Conservation (phyloP, 2,329 filamentous ascomycete genomes). For the Aspergillus sp. region DNA sequence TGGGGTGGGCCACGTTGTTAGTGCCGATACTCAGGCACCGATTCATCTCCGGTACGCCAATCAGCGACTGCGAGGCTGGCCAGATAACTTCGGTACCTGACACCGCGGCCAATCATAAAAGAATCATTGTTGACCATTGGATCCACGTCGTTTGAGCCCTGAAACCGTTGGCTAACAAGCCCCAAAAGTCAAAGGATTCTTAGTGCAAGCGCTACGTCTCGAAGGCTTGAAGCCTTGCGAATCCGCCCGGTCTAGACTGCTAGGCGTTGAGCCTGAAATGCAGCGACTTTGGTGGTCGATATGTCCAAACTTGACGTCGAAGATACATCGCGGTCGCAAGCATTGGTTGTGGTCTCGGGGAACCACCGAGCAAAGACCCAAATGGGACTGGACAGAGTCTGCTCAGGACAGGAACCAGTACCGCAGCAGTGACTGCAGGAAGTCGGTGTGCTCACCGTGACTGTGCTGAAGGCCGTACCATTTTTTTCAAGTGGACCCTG, state of each 20-base stretch:
- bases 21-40: conserved; percentile 7
- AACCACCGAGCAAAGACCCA: neutral
- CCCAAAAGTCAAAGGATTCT: neutral
- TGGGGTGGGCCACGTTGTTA: conserved; percentile 3
- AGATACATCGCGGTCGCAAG: neutral
- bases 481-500: neutral
- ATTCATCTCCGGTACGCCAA: neutral
- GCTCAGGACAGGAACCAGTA: too few species aligned
- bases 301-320: neutral
- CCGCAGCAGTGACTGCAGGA: neutral
- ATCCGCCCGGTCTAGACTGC: conserved; percentile 1
- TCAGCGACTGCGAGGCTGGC: neutral
- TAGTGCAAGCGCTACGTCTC: neutral
- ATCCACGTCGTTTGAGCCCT: conserved; percentile 1
- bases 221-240: too few species aligned
- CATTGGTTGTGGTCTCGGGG: neutral
- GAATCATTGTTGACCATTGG: neutral
- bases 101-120: neutral
- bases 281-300: neutral
- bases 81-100: conserved; percentile 2
- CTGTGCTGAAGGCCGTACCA: too few species aligned
- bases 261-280: neutral
- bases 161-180: conserved; percentile 3
- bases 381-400: neutral
- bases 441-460: neutral